Conservation (phyloP, 2,329 filamentous ascomycete genomes). For the Didymella pinodella region DNA sequence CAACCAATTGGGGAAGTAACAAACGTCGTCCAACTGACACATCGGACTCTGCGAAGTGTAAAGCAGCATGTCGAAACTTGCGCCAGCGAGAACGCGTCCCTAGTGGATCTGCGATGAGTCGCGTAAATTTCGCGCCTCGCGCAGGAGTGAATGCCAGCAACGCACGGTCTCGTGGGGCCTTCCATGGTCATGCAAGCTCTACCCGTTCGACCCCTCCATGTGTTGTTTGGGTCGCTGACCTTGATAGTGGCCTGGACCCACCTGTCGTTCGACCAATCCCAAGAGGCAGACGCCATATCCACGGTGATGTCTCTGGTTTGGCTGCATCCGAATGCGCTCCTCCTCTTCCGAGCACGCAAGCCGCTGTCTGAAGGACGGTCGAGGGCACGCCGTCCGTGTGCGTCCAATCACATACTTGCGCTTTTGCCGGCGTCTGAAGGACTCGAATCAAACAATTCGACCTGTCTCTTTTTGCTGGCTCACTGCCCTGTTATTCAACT, state of each 20-base stretch:
- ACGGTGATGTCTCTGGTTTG: slow-evolving; percentile 19
- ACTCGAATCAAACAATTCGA: slow-evolving; percentile 39
- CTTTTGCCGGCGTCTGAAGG: slow-evolving; percentile 32
- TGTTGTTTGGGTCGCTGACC: slow-evolving; percentile 14
- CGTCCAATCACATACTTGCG: slow-evolving; percentile 31
- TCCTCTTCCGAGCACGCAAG: slow-evolving; percentile 32
- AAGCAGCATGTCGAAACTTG: slow-evolving; percentile 4
- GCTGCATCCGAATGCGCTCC: slow-evolving; percentile 28
- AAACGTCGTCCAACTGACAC: not conserved
- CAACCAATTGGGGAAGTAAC: slow-evolving; percentile 3
- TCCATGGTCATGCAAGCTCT: slow-evolving; percentile 12
- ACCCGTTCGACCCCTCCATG: slow-evolving; percentile 16
- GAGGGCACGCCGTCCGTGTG: slow-evolving; percentile 17
- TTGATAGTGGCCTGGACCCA: slow-evolving; percentile 21
- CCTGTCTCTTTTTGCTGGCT: slow-evolving; percentile 31
- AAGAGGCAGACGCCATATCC: slow-evolving; percentile 9
- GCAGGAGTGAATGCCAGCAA: slow-evolving; percentile 13
- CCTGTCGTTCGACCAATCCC: slow-evolving; percentile 17
- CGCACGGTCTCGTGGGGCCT: slow-evolving; percentile 12
- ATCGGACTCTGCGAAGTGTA: not conserved
- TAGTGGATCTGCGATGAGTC: slow-evolving; percentile 12
- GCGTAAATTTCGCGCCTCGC: slow-evolving; percentile 11
- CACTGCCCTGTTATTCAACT: slow-evolving; percentile 36
- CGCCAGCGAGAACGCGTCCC: not conserved
- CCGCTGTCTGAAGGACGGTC: slow-evolving; percentile 28